Base-by-base conservation (phyloP, 345 rosid genomes). In the Gossypium raimondii region DNA sequence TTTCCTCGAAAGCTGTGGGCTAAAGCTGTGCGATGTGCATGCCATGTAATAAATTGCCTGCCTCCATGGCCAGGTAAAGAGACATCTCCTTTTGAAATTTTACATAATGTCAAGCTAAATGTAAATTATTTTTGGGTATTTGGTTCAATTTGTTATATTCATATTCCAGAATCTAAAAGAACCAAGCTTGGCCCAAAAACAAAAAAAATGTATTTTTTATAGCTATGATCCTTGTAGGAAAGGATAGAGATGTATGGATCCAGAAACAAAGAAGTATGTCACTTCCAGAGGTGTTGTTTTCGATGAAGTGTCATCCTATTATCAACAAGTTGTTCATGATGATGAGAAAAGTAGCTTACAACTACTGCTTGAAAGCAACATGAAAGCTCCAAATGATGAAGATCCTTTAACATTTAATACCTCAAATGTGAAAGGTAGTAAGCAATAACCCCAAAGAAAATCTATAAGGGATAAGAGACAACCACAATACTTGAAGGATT, bases 221-320 rank as follows among this genome's bases (percentile, higher is more conserved):
- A 50, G 77, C 9, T 78, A 78, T 70, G 75, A 83, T 13, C 20
- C 50, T n/a, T 17, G 27, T 3, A 77, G 38, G 67, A 84, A 79
- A 45, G 48, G 74, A 0, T 81, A 45, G 67, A 73, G 50, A 22
- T 55, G 71, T 11, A 45, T 84, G 77, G 74, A 84, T 74, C 65
- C n/a, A 59, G 1, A 71, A 6, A 81, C 50, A 17, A 66, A 79
- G 9, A 72, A 13, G 13, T 50, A 29, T 50, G 1, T 13, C 6
- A 22, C 67, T 9, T 81, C 68, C 1, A 11, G 29, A 11, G 71
- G 79, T 17, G 61, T 81, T 20, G 74, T 81, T 43, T 29, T 29
- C 34, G 67, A 79, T 18, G 69, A 81, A 67, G 58, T 79, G 1
- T 79, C 80, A 7, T 67, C 69, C 1, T 29, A 24, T 3, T 29